Evolutionary conservation across 108 stramenopile genomes (phyloP).

Genomic region (Epithemia pelagica): DNA sequence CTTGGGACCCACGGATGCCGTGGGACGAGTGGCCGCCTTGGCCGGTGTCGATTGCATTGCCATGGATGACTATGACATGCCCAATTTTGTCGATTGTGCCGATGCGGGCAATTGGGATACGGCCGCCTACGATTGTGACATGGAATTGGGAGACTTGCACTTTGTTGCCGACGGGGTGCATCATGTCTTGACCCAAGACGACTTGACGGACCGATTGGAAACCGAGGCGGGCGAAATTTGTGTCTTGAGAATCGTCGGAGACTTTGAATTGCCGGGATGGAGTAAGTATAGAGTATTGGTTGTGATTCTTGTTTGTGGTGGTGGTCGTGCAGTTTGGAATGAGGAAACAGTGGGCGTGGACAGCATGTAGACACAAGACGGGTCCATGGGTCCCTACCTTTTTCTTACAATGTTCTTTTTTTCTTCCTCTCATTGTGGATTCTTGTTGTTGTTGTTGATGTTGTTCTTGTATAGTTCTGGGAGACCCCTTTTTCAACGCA

Average conservation of each 20-base stretch:
- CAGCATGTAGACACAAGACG: too few species aligned
- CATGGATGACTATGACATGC: slow-evolving; percentile 9
- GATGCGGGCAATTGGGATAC: slow-evolving; percentile 24
- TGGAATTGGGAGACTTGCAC: slow-evolving; percentile 34
- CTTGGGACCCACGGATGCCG: slow-evolving; percentile 67
- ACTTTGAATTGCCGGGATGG: slow-evolving; percentile 26
- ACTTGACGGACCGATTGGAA: slow-evolving; percentile 24
- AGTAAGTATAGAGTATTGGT: background rate
- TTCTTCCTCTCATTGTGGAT: too few species aligned
- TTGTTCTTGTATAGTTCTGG: slow-evolving; percentile 92
- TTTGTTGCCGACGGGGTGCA: slow-evolving; percentile 31
- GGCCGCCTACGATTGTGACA: slow-evolving; percentile 33
- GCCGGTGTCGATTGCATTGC: slow-evolving; percentile 41
- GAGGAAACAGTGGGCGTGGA: too few species aligned
- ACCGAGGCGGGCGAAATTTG: slow-evolving; percentile 22
- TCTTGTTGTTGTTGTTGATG: too few species aligned
- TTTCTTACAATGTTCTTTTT: too few species aligned
- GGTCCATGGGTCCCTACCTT: too few species aligned
- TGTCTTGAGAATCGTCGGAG: slow-evolving; percentile 28
- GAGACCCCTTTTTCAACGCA: slow-evolving; percentile 94
- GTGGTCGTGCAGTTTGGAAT: too few species aligned
- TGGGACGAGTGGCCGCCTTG: slow-evolving; percentile 56
- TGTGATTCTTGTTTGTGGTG: background rate
- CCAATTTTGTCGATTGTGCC: slow-evolving; percentile 25
- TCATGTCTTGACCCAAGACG: slow-evolving; percentile 38